Percentiles rank a stretch among this genome's conserved stretches.
These are phyloP conservation scores for Candida verbasci DNA, from an alignment of 805 yeast species.

Conservation along the genomic window DNA sequence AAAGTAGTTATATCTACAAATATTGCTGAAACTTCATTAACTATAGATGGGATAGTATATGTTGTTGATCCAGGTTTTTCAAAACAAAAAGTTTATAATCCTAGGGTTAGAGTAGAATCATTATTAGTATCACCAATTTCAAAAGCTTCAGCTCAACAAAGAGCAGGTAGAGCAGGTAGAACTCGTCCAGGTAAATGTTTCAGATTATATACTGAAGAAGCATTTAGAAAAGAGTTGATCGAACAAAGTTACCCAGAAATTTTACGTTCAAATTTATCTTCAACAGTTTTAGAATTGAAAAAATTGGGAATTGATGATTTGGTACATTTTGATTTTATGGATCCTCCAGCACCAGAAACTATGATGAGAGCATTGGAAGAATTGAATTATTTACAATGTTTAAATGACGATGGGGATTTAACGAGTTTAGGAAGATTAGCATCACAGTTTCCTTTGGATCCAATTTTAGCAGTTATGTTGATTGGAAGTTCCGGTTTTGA, in stretches of 20 bases:
- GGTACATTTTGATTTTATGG: constrained; percentile 98
- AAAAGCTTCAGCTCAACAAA: constrained; percentile 95
- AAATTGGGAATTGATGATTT: constrained; percentile 93
- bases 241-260: constrained; percentile 97
- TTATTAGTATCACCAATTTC: constrained; percentile 93
- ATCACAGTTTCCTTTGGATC: constrained; percentile 92
- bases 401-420: constrained; percentile 86
- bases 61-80: constrained; percentile 98
- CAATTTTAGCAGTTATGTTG: constrained; percentile 89
- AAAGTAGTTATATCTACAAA: constrained; percentile 90
- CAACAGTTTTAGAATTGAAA: constrained; percentile 88
- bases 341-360: constrained; percentile 99
- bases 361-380: constrained; percentile 99
- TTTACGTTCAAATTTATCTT: constrained; percentile 81
- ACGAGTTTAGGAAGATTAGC: constrained; percentile 88
- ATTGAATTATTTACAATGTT: constrained; percentile 81
- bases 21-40: constrained; percentile 95
- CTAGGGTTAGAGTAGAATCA: constrained; percentile 93
- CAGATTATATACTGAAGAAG: constrained; percentile 94
- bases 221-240: constrained; percentile 86
- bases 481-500: constrained; percentile 81
- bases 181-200: constrained; percentile 98
- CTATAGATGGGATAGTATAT: constrained; percentile 95
- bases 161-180: constrained; percentile 99
- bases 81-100: constrained; percentile 94